These are phyloP conservation scores for Acanthochlamys bracteata DNA, from an alignment of 106 monocot genomes.

Conservation along the genomic window DNA sequence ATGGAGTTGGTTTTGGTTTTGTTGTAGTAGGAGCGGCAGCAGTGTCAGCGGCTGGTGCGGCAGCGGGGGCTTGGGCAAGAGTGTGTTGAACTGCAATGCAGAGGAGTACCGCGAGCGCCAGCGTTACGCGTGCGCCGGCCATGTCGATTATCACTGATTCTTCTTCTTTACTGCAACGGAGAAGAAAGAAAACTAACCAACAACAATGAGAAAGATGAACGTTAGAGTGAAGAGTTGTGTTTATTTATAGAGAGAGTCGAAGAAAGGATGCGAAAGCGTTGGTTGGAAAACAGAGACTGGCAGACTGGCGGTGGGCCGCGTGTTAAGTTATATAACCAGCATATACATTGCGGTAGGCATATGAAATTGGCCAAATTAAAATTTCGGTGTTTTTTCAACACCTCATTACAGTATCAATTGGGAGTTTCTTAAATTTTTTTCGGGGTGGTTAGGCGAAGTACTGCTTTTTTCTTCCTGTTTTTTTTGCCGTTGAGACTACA, in stretches of 20 bases:
- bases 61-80: slow-evolving; percentile 3
- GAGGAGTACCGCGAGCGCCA: slow-evolving; percentile 2
- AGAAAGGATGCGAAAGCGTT: neutral
- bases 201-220: neutral
- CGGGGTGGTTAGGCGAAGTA: too few relatives aligned
- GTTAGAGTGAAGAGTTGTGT: neutral
- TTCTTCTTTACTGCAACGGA: neutral
- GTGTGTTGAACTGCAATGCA: slow-evolving; percentile 5
- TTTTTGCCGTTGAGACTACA: too few relatives aligned
- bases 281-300: neutral
- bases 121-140: neutral
- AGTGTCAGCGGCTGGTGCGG: slow-evolving; percentile 1
- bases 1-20: neutral
- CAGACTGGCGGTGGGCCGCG: slow-evolving; percentile 2
- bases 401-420: too few relatives aligned
- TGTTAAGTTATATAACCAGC: too few relatives aligned
- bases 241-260: neutral
- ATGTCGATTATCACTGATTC: neutral
- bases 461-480: too few relatives aligned
- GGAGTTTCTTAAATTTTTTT: too few relatives aligned
- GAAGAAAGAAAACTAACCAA: neutral
- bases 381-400: too few relatives aligned
- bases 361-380: too few relatives aligned
- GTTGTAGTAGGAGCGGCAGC: neutral
- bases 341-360: too few relatives aligned